Evolutionary conservation across 805 yeast genomes (phyloP), one percentile per base, ranked within the genome.

Genomic region (Candida maris): DNA sequence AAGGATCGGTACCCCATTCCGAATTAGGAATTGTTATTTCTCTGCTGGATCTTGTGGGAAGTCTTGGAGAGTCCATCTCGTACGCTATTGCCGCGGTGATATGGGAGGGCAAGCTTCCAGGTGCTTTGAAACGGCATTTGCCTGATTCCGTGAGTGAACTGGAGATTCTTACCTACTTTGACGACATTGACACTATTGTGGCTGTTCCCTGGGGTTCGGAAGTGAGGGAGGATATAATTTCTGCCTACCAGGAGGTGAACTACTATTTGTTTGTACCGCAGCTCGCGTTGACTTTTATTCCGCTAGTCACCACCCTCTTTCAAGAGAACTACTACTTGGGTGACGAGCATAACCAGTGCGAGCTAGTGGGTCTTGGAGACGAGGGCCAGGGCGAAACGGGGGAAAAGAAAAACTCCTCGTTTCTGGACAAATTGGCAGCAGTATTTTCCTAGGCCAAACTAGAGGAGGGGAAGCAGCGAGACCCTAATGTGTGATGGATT

Each of bases 1-100:
- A 64, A 45, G 70, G 68, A 3, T 57, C 67, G 12, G 70, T 67
- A 26, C 66, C 68, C 12, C 70, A 65, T 18, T 17, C 28, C 16
- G 44, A 40, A 13, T 10, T 40, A 35, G 44, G 37, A 5, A n/a
- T 35, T 9, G 59, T 57, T n/a, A 62, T 65, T 31, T 52, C 67
- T 0, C 34, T 65, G n/a, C 45, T 65, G 25, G 36, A 51, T 3
- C 48, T 64, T 29, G 58, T 56, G 53, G 43, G 58, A 16, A 44
- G 51, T 9, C 57, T 65, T 43, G 70, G 66, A 37, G 49, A 48
- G 33, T 61, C 64, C 15, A 51, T 65, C 32, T 70, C 68, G 12
- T 37, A 57, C 26, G 68, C 69, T 3, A 49, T 65, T 34, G 56
- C 63, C 18, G 64, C 61, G 38, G 63, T 64, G 19, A 50, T 67